These are phyloP conservation scores for Starmera amethionina DNA, from an alignment of 805 yeast species.

Conservation along the genomic window DNA sequence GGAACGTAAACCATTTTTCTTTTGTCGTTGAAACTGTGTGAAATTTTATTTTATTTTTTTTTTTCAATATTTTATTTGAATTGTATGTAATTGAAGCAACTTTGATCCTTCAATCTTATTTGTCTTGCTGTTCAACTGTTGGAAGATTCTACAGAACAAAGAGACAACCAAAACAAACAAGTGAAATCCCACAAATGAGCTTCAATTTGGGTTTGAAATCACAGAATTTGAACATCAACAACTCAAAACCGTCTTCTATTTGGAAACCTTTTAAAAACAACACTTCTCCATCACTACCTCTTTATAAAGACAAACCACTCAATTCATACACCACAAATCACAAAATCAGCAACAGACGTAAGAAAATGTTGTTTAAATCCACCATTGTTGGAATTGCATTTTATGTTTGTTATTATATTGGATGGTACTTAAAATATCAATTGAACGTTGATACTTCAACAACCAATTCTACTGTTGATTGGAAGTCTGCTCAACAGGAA, in stretches of 20 bases:
- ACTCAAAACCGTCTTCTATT: neutral
- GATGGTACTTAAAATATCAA: constrained; percentile 13
- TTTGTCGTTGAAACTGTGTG: no score
- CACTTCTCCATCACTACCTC: constrained; percentile 24
- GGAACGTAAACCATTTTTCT: constrained; percentile 3
- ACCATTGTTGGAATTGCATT: constrained; percentile 29
- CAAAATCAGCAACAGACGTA: constrained; percentile 9
- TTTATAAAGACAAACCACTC: constrained; percentile 44
- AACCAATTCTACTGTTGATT: constrained; percentile 15
- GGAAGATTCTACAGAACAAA: no score
- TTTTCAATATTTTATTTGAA: no score
- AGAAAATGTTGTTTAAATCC: constrained; percentile 33
- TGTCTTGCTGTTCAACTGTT: no score
- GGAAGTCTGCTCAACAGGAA: constrained; percentile 42
- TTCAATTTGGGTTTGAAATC: no score
- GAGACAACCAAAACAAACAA: no score
- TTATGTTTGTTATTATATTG: constrained; percentile 29
- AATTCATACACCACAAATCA: constrained; percentile 6
- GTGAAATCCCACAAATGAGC: no score
- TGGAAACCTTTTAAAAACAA: constrained; percentile 14
- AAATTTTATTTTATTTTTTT: no score
- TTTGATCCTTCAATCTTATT: no score
- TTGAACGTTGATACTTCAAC: constrained; percentile 3
- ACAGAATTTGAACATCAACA: neutral
- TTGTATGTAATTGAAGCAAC: no score